These are phyloP conservation scores for Ascochyta viciae-villosae DNA, from an alignment of 2,329 filamentous ascomycete species.

Conservation along the genomic window DNA sequence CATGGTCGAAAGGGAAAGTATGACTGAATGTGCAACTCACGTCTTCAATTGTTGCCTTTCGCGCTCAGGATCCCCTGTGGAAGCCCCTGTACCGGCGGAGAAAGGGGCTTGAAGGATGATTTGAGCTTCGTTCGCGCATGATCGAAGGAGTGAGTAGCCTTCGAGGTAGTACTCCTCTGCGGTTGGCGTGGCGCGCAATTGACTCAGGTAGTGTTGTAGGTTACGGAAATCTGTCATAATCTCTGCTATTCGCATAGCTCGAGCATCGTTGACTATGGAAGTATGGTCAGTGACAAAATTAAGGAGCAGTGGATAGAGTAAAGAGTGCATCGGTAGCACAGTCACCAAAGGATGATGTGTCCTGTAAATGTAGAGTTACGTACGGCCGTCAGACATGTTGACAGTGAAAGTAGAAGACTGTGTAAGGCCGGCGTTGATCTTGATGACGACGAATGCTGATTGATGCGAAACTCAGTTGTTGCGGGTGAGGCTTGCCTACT, in stretches of 20 bases:
- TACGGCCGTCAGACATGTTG: constrained; percentile 65
- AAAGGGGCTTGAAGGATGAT: constrained; percentile 62
- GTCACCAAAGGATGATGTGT: neutral
- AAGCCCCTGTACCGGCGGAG: constrained; percentile 50
- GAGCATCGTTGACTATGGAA: constrained; percentile 65
- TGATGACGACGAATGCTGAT: constrained; percentile 6
- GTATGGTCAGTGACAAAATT: constrained; percentile 21
- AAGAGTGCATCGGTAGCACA: neutral
- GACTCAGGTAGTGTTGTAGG: constrained; percentile 64
- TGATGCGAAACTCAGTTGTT: constrained; percentile 5
- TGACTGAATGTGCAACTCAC: constrained; percentile 50
- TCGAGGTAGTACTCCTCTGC: constrained; percentile 65
- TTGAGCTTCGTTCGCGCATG: constrained; percentile 63
- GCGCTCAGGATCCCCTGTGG: constrained; percentile 58
- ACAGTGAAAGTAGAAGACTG: constrained; percentile 1
- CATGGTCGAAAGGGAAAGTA: neutral
- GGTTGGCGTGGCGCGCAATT: constrained; percentile 59
- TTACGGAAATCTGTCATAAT: constrained; percentile 70
- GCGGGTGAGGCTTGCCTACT: constrained; percentile 22
- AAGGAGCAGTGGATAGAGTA: neutral
- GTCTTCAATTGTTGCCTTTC: constrained; percentile 64
- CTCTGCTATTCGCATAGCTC: constrained; percentile 68
- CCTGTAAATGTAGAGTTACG: constrained; percentile 36
- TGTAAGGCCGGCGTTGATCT: constrained; percentile 5
- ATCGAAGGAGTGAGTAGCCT: constrained; percentile 64